Base-by-base conservation (phyloP, 2,329 filamentous ascomycete species). In the Hypoxylon sp. region DNA sequence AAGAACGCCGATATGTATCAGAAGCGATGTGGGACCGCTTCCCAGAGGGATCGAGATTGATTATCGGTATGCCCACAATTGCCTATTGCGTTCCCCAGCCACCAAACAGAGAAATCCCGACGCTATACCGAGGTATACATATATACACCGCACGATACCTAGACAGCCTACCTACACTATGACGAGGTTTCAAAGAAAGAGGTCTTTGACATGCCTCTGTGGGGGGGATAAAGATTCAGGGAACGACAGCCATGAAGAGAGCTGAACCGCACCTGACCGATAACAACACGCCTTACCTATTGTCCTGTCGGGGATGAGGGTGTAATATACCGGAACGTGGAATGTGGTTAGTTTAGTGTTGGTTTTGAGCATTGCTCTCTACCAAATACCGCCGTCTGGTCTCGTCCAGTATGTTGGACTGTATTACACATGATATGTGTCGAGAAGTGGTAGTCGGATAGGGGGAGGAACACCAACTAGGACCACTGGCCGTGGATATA, bases 11-110 rank as follows among this genome's bases (percentile, higher is more conserved):
- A 72, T 93, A 93, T 78, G 92, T 93, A 74, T 88, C 89, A 0
- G 92, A 95, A 75, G 92, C 91, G 33, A 89, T 92, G 74, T 95
- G 92, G 92, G 92, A 95, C 75, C 88, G 90, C 70, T 95, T 95
- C 75, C 92, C 93, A 0, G 85, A 90, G 58, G 91, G 91, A 4
- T 94, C 92, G 17, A 86, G 93, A 67, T 85, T 96, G 58, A 95
- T 95, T 77, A 92, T 96, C 78, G 93, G 92, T 93, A 85, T 50
- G 66, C 57, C 35, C 46, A 17, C 48, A 54, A 40, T 54, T 40
- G 49, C 50, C 44, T 27, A 5, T 60, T 66, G 72, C 68, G 66
- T 61, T 71, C 70, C 65, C 78, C 82, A 69, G 81, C 60, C 22
- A 67, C 3, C 35, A 37, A 37, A 6, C 78, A 62, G 77, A 93